Conservation (phyloP, 2,329 filamentous ascomycete genomes). For the Albifimbria verrucaria region DNA sequence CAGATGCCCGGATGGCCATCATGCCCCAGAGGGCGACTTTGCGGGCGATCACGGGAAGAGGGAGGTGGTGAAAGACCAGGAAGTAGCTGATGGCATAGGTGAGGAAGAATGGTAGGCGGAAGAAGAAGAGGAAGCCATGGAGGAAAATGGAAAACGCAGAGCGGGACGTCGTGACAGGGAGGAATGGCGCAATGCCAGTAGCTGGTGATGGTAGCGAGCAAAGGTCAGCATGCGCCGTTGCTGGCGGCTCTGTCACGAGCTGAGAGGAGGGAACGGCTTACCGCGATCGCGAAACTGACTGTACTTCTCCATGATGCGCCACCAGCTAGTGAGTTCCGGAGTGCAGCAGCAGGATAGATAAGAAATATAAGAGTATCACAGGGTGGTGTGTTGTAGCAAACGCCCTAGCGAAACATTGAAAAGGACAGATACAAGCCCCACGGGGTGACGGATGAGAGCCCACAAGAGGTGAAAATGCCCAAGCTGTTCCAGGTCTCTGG, state of each 20-base stretch:
- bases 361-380: not conserved
- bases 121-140: constrained; percentile 70
- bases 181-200: constrained; percentile 93
- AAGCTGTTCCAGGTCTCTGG: not conserved
- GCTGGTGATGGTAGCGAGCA: constrained; percentile 56
- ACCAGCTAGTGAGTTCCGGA: constrained; percentile 4
- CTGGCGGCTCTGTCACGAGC: too few species aligned
- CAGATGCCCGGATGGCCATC: constrained; percentile 88
- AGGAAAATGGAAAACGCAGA: constrained; percentile 61
- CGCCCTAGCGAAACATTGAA: constrained; percentile 1
- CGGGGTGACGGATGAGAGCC: not conserved
- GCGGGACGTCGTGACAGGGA: constrained; percentile 69
- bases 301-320: constrained; percentile 78
- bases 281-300: constrained; percentile 90
- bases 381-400: too few species aligned
- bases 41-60: constrained; percentile 58
- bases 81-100: constrained; percentile 70
- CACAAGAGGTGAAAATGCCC: not conserved
- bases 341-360: not conserved
- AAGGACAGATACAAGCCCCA: not conserved
- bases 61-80: constrained; percentile 76
- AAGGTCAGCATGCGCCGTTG: too few species aligned
- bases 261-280: too few species aligned
- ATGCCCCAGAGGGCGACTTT: constrained; percentile 87
- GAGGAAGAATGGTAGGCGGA: constrained; percentile 77